These are phyloP conservation scores for Rhodotorula mucilaginosa DNA, from an alignment of 1,284 basidiomycete species.

Conservation along the genomic window DNA sequence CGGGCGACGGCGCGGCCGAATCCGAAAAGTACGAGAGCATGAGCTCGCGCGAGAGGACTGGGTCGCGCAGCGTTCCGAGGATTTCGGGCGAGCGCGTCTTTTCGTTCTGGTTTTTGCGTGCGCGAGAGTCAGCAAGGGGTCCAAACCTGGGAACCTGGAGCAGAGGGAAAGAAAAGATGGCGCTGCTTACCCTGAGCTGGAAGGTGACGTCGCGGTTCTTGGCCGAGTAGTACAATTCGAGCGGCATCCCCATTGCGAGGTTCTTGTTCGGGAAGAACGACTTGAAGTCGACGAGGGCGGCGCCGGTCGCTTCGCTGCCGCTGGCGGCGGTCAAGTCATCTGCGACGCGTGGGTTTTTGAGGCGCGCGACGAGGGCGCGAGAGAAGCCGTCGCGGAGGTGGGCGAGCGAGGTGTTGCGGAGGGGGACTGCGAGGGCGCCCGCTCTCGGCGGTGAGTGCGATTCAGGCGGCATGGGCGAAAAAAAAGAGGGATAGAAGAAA, in stretches of 20 bases:
- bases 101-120: slow-evolving; percentile 8
- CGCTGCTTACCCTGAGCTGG: slow-evolving; percentile 17
- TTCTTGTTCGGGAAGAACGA: slow-evolving; percentile 29
- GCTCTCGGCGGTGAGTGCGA: too few species aligned
- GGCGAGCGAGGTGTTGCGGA: slow-evolving; percentile 71
- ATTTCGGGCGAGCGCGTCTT: slow-evolving; percentile 3
- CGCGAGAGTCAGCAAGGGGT: background rate
- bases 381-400: slow-evolving; percentile 84
- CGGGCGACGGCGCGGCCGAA: slow-evolving; percentile 22
- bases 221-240: slow-evolving; percentile 27
- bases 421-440: slow-evolving; percentile 62
- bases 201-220: slow-evolving; percentile 14
- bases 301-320: slow-evolving; percentile 21
- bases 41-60: slow-evolving; percentile 22
- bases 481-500: background rate
- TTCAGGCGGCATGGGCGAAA: background rate
- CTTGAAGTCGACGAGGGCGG: slow-evolving; percentile 33
- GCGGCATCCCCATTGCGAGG: slow-evolving; percentile 23
- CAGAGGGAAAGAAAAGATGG: too few species aligned
- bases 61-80: slow-evolving; percentile 27
- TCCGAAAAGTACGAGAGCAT: slow-evolving; percentile 37
- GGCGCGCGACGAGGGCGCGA: slow-evolving; percentile 67
- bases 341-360: slow-evolving; percentile 54
- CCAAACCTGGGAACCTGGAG: background rate
- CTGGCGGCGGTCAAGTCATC: slow-evolving; percentile 4